Evolutionary conservation across 2,329 filamentous ascomycete species (phyloP).

Genomic region (Grosmannia serpens): DNA sequence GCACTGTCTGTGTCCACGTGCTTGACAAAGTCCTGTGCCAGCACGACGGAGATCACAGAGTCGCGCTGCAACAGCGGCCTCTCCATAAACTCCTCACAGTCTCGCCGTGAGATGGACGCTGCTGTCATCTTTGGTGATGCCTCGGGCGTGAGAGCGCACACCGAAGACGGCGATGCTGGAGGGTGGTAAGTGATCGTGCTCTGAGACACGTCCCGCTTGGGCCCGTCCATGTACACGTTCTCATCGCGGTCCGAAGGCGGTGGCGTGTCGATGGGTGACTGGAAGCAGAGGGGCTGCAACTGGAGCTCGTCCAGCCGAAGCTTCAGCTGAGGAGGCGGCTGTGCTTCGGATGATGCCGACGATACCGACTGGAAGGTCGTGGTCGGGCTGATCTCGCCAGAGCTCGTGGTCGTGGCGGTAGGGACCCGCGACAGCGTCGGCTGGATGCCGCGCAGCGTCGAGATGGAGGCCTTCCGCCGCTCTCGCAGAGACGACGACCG

Average conservation of each 20-base stretch:
- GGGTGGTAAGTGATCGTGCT: not conserved
- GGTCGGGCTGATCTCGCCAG: constrained; percentile 9
- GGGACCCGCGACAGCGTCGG: not conserved
- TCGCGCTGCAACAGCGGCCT: constrained; percentile 9
- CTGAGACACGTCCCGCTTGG: not conserved
- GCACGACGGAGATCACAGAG: not conserved
- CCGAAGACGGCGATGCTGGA: not conserved
- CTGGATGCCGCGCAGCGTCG: constrained; percentile 6
- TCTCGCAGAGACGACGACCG: constrained; percentile 13
- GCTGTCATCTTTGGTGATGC: constrained; percentile 12
- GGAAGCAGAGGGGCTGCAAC: constrained; percentile 1
- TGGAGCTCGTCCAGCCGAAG: constrained; percentile 9
- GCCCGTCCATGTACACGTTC: not conserved
- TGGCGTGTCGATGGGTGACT: constrained; percentile 4
- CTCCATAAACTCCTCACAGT: not conserved
- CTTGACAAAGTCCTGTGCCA: not conserved
- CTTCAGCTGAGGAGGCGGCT: constrained; percentile 5
- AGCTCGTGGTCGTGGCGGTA: constrained; percentile 3
- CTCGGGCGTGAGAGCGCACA: constrained; percentile 5
- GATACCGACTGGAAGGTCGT: not conserved
- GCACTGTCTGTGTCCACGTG: not conserved
- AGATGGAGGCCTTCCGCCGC: constrained; percentile 11
- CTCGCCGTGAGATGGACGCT: not conserved
- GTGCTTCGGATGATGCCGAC: not conserved
- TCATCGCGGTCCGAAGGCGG: constrained; percentile 6